Conservation (phyloP, 495 filamentous ascomycete species). For the Daldinia vernicosa region DNA sequence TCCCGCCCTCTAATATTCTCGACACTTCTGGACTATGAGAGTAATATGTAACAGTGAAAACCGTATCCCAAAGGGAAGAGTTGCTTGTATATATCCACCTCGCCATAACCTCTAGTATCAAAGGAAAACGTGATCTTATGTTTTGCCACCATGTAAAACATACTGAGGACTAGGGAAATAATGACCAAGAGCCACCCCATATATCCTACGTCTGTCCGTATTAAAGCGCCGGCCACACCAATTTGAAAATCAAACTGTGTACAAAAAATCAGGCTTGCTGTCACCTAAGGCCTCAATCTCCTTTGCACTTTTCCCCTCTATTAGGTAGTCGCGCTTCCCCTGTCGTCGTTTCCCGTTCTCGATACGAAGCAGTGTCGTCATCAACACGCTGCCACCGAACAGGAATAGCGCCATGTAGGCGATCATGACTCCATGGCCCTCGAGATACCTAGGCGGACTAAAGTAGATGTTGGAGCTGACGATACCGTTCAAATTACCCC, state of each 20-base stretch:
- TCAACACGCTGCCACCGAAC: slow-evolving; percentile 65
- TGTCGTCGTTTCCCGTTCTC: slow-evolving; percentile 69
- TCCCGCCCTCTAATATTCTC: neutral
- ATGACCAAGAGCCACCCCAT: neutral
- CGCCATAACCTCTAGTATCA: neutral
- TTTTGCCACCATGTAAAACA: neutral
- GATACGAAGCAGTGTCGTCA: slow-evolving; percentile 68
- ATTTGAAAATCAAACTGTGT: slow-evolving; percentile 65
- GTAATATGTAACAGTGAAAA: neutral
- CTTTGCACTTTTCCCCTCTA: slow-evolving; percentile 65
- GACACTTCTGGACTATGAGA: neutral
- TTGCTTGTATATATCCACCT: neutral
- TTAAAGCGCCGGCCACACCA: neutral
- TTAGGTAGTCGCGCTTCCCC: slow-evolving; percentile 75
- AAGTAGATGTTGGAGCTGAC: slow-evolving; percentile 77
- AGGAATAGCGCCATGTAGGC: slow-evolving; percentile 60
- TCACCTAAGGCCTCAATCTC: slow-evolving; percentile 76
- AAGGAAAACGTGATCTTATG: neutral
- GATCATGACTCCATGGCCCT: slow-evolving; percentile 59
- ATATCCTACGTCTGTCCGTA: neutral
- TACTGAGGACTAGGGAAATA: neutral
- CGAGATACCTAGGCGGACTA: slow-evolving; percentile 54
- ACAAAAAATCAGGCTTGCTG: slow-evolving; percentile 78
- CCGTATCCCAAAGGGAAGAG: neutral
- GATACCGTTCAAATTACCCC: slow-evolving; percentile 92